Percentiles rank a stretch among this genome's conserved stretches.
Conservation (phyloP, 768 basidiomycete species). For the Floccularia luteovirens region DNA sequence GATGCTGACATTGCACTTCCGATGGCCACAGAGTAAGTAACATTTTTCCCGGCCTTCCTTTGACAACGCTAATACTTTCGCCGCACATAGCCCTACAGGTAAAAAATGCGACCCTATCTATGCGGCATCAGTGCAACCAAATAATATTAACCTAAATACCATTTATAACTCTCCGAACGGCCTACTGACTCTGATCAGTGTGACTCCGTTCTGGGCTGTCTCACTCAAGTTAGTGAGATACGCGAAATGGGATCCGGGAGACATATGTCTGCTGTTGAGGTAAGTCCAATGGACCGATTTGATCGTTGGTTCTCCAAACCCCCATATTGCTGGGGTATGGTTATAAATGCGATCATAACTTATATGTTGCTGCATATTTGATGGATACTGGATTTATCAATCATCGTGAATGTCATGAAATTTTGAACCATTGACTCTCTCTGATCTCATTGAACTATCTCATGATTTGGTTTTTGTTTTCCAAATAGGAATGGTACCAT, state of each 20-base stretch:
- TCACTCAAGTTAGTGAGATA: conserved; percentile 69
- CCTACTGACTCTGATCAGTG: conserved; percentile 44
- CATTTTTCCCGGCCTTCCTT: conserved; percentile 2
- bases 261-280: conserved; percentile 63
- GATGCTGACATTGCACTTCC: conserved; percentile 69
- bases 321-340: too few species aligned
- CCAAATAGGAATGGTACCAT: conserved; percentile 40
- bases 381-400: too few species aligned
- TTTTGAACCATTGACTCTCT: too few species aligned
- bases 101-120: conserved; percentile 54
- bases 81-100: conserved; percentile 19
- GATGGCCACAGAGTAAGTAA: conserved; percentile 52
- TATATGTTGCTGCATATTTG: too few species aligned
- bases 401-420: too few species aligned
- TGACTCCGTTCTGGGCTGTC: conserved; percentile 66
- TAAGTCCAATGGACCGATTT: conserved; percentile 34
- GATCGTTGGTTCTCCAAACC: too few species aligned
- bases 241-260: conserved; percentile 50
- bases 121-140: conserved; percentile 36
- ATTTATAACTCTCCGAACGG: conserved; percentile 49
- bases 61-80: too few species aligned
- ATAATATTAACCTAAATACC: conserved; percentile 47
- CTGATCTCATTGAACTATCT: too few species aligned
- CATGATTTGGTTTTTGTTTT: too few species aligned
- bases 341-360: too few species aligned